A percentile compares a stretch with the other conserved stretches of the same genome.
phyloP scores from a whole-genome alignment of 139 green algal species.

The Asterochloris erici region DNA sequence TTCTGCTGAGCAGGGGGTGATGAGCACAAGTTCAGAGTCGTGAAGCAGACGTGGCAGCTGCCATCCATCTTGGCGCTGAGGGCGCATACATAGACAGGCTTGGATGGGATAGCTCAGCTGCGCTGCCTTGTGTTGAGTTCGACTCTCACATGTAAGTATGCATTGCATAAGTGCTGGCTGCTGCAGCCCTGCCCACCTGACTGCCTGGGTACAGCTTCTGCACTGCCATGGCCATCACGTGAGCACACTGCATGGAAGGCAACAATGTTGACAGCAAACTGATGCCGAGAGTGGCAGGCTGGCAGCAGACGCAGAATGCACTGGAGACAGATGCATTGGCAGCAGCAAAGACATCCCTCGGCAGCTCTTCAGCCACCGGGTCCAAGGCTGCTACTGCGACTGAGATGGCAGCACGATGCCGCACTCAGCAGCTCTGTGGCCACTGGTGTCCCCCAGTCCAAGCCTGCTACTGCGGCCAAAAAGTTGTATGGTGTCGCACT shows the following conservation, averaged over 20 bases:
- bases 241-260: constrained; percentile 66
- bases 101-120: no score
- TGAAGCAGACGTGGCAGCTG: background rate
- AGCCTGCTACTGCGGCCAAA: background rate
- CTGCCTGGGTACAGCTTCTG: constrained; percentile 86
- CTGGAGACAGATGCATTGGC: background rate
- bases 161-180: no score
- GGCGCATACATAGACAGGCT: no score
- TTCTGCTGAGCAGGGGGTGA: no score
- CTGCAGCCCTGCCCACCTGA: constrained; percentile 27
- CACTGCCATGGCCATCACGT: constrained; percentile 98
- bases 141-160: no score
- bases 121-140: no score
- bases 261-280: background rate
- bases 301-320: background rate
- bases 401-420: background rate
- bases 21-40: background rate
- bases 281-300: background rate
- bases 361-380: no score
- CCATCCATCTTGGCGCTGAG: background rate
- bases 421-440: background rate
- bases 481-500: constrained; percentile 14
- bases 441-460: no score
- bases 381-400: no score
- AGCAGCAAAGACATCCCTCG: no score